Evolutionary conservation across 768 basidiomycete species (phyloP), one percentile per base, ranked within the genome.

Genomic region (Pulveroboletus ravenelii): DNA sequence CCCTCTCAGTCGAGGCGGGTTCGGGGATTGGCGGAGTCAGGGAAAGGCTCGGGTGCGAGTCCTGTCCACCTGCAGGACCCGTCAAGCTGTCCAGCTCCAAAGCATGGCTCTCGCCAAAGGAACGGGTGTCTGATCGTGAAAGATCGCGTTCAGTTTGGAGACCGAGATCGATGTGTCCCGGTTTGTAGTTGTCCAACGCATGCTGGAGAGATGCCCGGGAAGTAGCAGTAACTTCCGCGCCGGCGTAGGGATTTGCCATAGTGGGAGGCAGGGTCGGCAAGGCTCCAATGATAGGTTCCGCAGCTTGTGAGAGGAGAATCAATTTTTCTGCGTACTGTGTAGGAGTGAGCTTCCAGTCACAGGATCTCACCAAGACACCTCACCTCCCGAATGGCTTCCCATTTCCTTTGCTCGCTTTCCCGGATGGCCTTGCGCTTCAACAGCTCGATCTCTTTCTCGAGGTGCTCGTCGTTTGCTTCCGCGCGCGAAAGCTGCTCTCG

Each of bases 21-120:
- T 61, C 62, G 3, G 54, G 59, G 2, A 72, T 61, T 0, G 77
- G 78, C 10, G 80, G 74, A 1, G 77, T 74, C 36, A 75, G 20
- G 3, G 76, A 68, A n/a, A 75, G 62, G 41, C 64, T 65, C 17
- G 72, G 69, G 49, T 72, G 68, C 41, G 54, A 58, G 34, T 57
- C 45, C 23, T 59, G 53, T 25, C 55, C 59, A 6, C 56, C 49
- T 20, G 62, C 55, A 0, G 64, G 62, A 12, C 74, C 62, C 43
- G 69, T 68, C 45, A 89, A 81, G 56, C 71, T 75, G 15, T 77
- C 77, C 32, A 93, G 74, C 68, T 92, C 90, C 32, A 70, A 74
- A 0, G 85, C 87, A 59, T 93, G 90, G 35, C 83, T 91, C 67
- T 85, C 87, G 17, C 90, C 90, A 62, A 93, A 93, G 67, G 86